Conservation (phyloP, 2,329 filamentous ascomycete species). For the Diaporthe australafricana region DNA sequence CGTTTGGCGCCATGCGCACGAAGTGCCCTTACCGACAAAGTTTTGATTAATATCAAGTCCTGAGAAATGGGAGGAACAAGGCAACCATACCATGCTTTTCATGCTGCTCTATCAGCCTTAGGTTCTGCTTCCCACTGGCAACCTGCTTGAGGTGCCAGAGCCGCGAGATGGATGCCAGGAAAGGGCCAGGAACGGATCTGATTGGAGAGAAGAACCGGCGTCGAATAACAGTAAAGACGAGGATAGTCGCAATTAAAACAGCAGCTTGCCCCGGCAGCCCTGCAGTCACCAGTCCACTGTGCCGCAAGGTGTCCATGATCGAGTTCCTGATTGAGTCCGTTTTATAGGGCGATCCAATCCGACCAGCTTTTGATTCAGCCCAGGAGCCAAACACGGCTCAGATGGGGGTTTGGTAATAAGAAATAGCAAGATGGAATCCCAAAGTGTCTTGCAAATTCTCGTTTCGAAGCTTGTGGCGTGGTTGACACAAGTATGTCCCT, state of each 20-base stretch:
- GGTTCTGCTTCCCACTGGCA: slow-evolving; percentile 51
- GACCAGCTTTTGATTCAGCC: too few relatives aligned
- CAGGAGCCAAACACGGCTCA: not conserved
- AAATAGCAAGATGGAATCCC: not conserved
- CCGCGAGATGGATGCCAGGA: slow-evolving; percentile 52
- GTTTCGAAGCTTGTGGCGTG: not conserved
- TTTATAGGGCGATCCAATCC: too few relatives aligned
- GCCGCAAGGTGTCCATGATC: not conserved
- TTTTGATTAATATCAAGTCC: not conserved
- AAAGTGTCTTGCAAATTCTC: not conserved
- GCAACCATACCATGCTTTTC: slow-evolving; percentile 45
- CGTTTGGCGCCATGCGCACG: slow-evolving; percentile 55
- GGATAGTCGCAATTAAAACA: not conserved
- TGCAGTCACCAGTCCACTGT: not conserved
- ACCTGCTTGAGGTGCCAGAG: slow-evolving; percentile 54
- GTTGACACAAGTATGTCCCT: not conserved
- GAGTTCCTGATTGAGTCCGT: too few relatives aligned
- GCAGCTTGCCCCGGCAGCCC: not conserved
- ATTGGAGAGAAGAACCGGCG: slow-evolving; percentile 52
- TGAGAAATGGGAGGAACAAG: not conserved
- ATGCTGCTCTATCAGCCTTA: slow-evolving; percentile 50
- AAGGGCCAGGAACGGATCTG: slow-evolving; percentile 54
- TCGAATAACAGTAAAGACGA: slow-evolving; percentile 13
- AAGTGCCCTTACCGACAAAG: slow-evolving; percentile 47
- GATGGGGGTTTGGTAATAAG: not conserved